Conservation (phyloP, 345 rosid genomes). For the Melaleuca quinquenervia region DNA sequence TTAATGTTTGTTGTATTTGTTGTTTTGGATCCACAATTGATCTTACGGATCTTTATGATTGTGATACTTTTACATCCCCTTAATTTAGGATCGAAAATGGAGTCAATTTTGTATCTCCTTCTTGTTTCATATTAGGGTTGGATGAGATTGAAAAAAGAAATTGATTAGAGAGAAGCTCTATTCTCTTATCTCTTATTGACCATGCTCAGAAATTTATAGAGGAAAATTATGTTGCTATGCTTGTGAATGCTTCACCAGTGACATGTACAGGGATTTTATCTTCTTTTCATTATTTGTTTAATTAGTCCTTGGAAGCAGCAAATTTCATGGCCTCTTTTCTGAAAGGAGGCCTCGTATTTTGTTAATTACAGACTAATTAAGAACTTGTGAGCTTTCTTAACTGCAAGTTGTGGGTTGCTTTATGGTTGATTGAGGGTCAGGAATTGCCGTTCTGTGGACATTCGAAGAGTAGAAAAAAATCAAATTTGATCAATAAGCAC, state of each 20-base stretch:
- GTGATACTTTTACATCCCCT: background rate
- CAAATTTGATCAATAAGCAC: background rate
- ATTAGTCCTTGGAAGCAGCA: background rate
- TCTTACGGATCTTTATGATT: background rate
- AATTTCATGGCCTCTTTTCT: background rate
- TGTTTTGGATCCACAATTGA: background rate
- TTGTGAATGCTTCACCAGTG: background rate
- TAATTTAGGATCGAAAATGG: background rate
- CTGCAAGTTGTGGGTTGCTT: background rate
- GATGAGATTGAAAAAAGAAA: background rate
- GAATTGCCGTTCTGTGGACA: background rate
- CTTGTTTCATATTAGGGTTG: background rate
- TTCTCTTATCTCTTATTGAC: background rate
- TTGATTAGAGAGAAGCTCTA: background rate
- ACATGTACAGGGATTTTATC: background rate
- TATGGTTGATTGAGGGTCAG: background rate
- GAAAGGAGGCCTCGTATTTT: background rate
- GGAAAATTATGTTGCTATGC: background rate
- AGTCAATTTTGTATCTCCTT: background rate
- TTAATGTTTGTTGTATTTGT: background rate
- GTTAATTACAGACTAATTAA: background rate
- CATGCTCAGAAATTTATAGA: background rate
- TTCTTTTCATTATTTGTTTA: background rate
- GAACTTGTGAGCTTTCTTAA: background rate
- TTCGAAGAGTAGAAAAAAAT: background rate